These are phyloP conservation scores for Xylaria nigripes DNA, from an alignment of 495 filamentous ascomycete species.

Conservation along the genomic window DNA sequence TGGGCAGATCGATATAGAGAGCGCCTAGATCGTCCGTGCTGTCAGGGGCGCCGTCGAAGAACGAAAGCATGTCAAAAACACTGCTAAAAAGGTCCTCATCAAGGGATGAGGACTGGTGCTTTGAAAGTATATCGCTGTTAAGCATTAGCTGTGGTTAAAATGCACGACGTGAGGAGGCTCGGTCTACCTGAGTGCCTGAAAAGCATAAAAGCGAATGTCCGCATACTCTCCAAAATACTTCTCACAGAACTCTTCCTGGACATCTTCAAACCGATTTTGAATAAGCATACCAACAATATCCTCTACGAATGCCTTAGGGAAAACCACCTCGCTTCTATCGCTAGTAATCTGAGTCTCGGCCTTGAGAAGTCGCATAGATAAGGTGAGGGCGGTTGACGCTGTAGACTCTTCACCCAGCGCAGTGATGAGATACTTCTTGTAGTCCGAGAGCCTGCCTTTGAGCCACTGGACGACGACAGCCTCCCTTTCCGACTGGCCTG, in stretches of 20 bases:
- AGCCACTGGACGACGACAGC: conserved; percentile 70
- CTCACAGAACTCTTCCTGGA: conserved; percentile 61
- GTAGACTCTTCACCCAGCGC: conserved; percentile 48
- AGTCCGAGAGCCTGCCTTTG: conserved; percentile 62
- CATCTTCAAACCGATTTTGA: conserved; percentile 44
- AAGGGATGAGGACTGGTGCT: conserved; percentile 27
- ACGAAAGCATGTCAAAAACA: conserved; percentile 54
- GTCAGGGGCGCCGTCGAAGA: conserved; percentile 54
- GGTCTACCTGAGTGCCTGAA: conserved; percentile 58
- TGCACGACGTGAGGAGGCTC: conserved; percentile 10
- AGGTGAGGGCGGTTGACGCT: conserved; percentile 54
- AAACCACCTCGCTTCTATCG: conserved; percentile 52
- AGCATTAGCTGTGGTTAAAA: conserved; percentile 10
- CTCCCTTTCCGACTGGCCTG: conserved; percentile 61
- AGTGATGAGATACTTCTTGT: conserved; percentile 46
- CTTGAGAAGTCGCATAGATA: conserved; percentile 78
- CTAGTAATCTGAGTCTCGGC: conserved; percentile 58
- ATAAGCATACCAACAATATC: conserved; percentile 56
- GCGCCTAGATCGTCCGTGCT: conserved; percentile 54
- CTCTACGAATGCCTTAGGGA: conserved; percentile 54
- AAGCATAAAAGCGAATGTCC: conserved; percentile 77
- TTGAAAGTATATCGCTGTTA: conserved; percentile 32
- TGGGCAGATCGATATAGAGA: conserved; percentile 51
- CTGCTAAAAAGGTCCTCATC: conserved; percentile 41
- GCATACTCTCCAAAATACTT: conserved; percentile 73